A percentile compares a stretch with the other conserved stretches of the same genome.
These are phyloP conservation scores for Myxozyma kluyveri DNA, from an alignment of 805 yeast genomes.

Conservation along the genomic window DNA sequence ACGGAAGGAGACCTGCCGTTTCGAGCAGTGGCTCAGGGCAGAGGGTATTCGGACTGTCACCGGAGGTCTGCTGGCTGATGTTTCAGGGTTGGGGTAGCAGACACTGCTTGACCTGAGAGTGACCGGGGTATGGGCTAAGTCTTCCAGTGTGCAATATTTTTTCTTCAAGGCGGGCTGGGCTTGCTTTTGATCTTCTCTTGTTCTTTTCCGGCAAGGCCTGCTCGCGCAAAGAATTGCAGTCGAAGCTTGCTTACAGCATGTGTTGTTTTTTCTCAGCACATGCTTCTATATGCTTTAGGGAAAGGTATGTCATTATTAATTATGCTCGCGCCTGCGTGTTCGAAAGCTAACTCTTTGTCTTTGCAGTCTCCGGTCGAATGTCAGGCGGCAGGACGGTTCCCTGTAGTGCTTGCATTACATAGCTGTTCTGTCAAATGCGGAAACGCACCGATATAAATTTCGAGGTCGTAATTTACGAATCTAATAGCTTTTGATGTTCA, in stretches of 20 bases:
- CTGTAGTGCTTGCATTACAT: too few relatives aligned
- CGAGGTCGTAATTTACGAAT: constrained; percentile 25
- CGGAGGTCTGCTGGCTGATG: too few relatives aligned
- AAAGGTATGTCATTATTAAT: constrained; percentile 30
- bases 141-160: too few relatives aligned
- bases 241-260: constrained; percentile 35
- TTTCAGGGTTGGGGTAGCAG: too few relatives aligned
- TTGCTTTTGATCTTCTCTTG: background rate
- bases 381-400: constrained; percentile 1
- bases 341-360: too few relatives aligned
- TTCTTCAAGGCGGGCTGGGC: background rate
- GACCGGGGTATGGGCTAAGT: too few relatives aligned
- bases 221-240: constrained; percentile 37
- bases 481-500: constrained; percentile 6
- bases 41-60: too few relatives aligned
- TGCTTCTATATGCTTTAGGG: constrained; percentile 37
- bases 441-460: constrained; percentile 31
- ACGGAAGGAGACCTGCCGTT: too few relatives aligned
- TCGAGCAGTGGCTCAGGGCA: too few relatives aligned
- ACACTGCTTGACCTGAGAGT: too few relatives aligned
- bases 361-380: constrained; percentile 39
- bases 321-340: background rate
- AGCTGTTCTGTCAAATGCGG: constrained; percentile 24
- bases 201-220: constrained; percentile 11
- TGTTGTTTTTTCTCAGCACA: background rate